phyloP scores from a whole-genome alignment of 2,329 filamentous ascomycete species.

The Aspergillus luchuensis region DNA sequence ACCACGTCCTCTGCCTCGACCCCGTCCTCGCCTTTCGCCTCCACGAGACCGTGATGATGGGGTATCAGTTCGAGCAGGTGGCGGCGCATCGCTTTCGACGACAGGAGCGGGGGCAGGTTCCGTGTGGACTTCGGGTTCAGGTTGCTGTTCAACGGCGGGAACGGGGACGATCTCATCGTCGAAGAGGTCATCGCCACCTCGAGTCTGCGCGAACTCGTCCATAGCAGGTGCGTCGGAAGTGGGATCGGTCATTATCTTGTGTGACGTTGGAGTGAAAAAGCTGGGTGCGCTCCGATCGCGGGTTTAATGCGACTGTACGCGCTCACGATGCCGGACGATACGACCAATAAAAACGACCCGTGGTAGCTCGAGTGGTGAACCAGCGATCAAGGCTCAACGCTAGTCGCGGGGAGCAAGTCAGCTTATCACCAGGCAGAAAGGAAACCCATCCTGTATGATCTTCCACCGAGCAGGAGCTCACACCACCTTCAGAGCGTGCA shows the following conservation, averaged over 20 bases:
- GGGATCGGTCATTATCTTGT: slow-evolving; percentile 15
- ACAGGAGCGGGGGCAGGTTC: slow-evolving; percentile 19
- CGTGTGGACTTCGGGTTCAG: slow-evolving; percentile 10
- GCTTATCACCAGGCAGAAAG: slow-evolving; percentile 4
- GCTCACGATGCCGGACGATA: slow-evolving; percentile 24
- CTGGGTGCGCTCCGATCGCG: slow-evolving; percentile 8
- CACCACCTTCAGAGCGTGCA: neutral
- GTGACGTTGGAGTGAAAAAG: neutral
- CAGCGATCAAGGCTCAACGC: slow-evolving; percentile 9
- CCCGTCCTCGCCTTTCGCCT: slow-evolving; percentile 35
- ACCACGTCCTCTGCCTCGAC: slow-evolving; percentile 31
- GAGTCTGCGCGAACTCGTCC: slow-evolving; percentile 54
- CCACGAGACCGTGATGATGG: slow-evolving; percentile 31
- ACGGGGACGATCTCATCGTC: slow-evolving; percentile 54
- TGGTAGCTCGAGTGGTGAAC: slow-evolving; percentile 19
- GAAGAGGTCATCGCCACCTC: slow-evolving; percentile 53
- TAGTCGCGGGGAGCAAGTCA: slow-evolving; percentile 11
- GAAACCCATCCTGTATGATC: neutral
- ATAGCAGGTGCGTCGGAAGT: slow-evolving; percentile 27
- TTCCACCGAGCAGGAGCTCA: neutral
- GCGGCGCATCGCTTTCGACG: slow-evolving; percentile 17
- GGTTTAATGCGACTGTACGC: slow-evolving; percentile 17
- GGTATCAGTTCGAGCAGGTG: slow-evolving; percentile 24
- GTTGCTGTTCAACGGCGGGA: slow-evolving; percentile 34
- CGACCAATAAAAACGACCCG: slow-evolving; percentile 26